A percentile compares a stretch with the other conserved stretches of the same genome.
Conservation (phyloP, 257 asterid species). For the Sherardia arvensis region DNA sequence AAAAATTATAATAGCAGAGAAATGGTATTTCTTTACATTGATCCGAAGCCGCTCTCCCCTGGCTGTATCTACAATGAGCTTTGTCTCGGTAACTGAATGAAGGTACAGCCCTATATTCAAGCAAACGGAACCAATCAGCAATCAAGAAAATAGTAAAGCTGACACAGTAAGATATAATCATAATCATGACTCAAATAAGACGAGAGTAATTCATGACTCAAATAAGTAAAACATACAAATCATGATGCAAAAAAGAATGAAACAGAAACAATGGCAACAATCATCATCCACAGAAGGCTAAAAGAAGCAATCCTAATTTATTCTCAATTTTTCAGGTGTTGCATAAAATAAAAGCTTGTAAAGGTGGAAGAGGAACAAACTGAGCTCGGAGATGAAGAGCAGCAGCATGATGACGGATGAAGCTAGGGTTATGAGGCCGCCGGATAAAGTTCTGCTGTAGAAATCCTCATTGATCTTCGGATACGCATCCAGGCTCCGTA, state of each 20-base stretch:
- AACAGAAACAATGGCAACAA: background rate
- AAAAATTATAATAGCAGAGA: background rate
- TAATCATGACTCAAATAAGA: background rate
- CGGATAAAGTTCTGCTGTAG: constrained; percentile 92
- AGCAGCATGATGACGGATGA: constrained; percentile 82
- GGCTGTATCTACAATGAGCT: constrained; percentile 86
- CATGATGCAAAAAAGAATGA: background rate
- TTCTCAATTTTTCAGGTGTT: background rate
- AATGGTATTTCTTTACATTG: constrained; percentile 46
- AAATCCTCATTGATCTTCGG: constrained; percentile 99
- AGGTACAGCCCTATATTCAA: constrained; percentile 65
- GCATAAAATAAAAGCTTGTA: background rate
- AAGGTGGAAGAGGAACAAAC: constrained; percentile 35
- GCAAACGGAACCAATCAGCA: background rate
- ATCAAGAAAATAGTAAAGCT: background rate
- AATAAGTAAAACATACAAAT: background rate
- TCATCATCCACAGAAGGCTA: too few relatives aligned
- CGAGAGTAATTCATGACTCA: background rate
- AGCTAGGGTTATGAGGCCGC: constrained; percentile 76
- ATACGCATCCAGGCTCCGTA: constrained; percentile 77
- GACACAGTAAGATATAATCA: background rate
- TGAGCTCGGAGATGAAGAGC: constrained; percentile 91
- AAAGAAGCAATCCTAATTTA: background rate
- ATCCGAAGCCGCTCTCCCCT: constrained; percentile 96
- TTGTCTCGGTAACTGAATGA: constrained; percentile 74